These are phyloP conservation scores for Rhizophora mangle DNA, from an alignment of 345 rosid species.

Conservation along the genomic window DNA sequence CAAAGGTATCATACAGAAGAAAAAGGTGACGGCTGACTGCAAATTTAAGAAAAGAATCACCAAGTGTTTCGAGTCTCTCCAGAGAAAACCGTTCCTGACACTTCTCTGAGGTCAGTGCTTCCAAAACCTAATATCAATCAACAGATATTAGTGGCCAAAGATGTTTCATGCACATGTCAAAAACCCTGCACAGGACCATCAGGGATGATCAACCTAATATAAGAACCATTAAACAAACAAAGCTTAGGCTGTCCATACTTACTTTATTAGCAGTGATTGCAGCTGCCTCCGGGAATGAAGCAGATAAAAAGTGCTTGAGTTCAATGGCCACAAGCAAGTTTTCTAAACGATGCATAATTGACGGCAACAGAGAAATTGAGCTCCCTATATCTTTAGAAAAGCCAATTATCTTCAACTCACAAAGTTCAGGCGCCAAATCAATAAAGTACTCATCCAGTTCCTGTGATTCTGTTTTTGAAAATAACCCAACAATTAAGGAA, in stretches of 20 bases:
- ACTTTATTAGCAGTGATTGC: conserved; percentile 68
- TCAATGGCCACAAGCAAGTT: conserved; percentile 91
- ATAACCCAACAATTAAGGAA: not conserved
- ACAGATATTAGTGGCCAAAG: conserved; percentile 23
- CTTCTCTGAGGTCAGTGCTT: conserved; percentile 93
- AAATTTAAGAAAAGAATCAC: conserved; percentile 91
- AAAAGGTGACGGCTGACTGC: conserved; percentile 77
- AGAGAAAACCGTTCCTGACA: conserved; percentile 95
- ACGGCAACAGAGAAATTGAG: conserved; percentile 79
- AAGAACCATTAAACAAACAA: not conserved
- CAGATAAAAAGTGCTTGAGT: conserved; percentile 60
- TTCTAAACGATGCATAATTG: conserved; percentile 88
- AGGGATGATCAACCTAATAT: too few species aligned
- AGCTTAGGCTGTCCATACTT: conserved; percentile 29
- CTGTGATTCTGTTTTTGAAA: conserved; percentile 49
- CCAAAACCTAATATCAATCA: conserved; percentile 53
- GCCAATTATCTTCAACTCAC: conserved; percentile 74
- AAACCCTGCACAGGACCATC: not conserved
- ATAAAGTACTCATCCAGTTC: conserved; percentile 75
- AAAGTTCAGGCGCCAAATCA: conserved; percentile 83
- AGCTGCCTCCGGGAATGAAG: conserved; percentile 68
- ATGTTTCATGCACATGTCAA: conserved; percentile 8
- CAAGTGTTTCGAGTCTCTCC: conserved; percentile 86
- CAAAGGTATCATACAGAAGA: conserved; percentile 63
- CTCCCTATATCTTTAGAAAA: conserved; percentile 91